Conservation (phyloP, 2,329 filamentous ascomycete species). For the Gnomoniopsis sp. region DNA sequence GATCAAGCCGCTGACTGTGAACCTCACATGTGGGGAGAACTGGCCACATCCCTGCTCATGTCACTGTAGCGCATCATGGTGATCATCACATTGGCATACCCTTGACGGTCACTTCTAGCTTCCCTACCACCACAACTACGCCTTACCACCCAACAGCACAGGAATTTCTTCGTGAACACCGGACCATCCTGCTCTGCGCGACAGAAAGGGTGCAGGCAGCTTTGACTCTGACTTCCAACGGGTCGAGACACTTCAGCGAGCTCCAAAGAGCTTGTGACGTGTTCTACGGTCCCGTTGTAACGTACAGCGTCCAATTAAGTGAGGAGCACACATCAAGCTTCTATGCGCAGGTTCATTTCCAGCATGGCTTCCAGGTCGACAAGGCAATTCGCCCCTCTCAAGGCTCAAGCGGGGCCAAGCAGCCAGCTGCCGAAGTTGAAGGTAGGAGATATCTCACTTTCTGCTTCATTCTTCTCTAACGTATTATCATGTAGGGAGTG, state of each 20-base stretch:
- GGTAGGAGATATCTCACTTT: constrained; percentile 1
- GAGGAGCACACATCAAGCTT: not conserved
- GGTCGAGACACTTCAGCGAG: no score
- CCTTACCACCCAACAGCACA: not conserved
- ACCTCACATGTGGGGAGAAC: not conserved
- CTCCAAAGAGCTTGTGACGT: no score
- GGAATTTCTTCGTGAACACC: no score
- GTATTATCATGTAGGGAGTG: constrained; percentile 42
- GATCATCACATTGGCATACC: no score
- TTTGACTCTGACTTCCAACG: no score
- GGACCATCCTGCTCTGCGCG: no score
- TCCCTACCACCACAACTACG: not conserved
- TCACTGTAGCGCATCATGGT: not conserved
- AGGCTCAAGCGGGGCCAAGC: constrained; percentile 29
- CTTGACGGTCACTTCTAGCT: not conserved
- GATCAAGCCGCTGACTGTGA: not conserved
- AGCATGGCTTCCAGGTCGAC: constrained; percentile 39
- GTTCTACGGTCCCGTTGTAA: not conserved
- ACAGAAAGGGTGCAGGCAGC: no score
- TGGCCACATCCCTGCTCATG: not conserved
- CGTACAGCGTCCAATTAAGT: not conserved
- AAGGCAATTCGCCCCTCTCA: constrained; percentile 56
- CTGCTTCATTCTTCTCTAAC: constrained; percentile 1
- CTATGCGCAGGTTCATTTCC: constrained; percentile 33
- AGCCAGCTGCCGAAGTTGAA: constrained; percentile 40